Evolutionary conservation across 2,329 filamentous ascomycete species (phyloP).

Genomic region (Penicillium sp.): DNA sequence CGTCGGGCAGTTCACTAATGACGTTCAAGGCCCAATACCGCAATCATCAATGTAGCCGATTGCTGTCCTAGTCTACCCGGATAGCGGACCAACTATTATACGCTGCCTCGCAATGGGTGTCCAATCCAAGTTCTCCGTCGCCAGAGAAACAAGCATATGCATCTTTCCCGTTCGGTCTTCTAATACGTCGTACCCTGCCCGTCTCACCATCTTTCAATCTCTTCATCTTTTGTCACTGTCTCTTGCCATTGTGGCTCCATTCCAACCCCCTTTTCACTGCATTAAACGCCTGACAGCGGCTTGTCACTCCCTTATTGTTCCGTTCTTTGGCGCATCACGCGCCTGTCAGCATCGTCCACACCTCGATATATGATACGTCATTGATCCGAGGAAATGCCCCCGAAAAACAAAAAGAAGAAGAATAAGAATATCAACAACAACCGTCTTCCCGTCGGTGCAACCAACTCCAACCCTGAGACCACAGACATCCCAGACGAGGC

Average conservation of each 20-base stretch:
- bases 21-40: slow-evolving; percentile 34
- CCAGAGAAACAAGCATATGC: slow-evolving; percentile 32
- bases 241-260: slow-evolving; percentile 26
- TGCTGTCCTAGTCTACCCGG: slow-evolving; percentile 30
- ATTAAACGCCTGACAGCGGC: slow-evolving; percentile 28
- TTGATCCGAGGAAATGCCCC: slow-evolving; percentile 40
- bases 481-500: slow-evolving; percentile 22
- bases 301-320: slow-evolving; percentile 31
- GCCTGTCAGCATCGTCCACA: slow-evolving; percentile 22
- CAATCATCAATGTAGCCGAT: slow-evolving; percentile 26
- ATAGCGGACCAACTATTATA: slow-evolving; percentile 33
- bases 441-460: slow-evolving; percentile 30
- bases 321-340: slow-evolving; percentile 21
- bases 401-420: slow-evolving; percentile 39
- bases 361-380: slow-evolving; percentile 31
- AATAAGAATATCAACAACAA: slow-evolving; percentile 35
- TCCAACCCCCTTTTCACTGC: slow-evolving; percentile 21
- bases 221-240: slow-evolving; percentile 25
- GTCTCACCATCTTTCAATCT: slow-evolving; percentile 18
- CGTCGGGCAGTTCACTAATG: slow-evolving; percentile 37
- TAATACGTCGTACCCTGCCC: slow-evolving; percentile 30
- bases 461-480: slow-evolving; percentile 24
- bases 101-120: slow-evolving; percentile 37
- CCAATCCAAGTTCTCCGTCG: slow-evolving; percentile 29
- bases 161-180: slow-evolving; percentile 30